phyloP scores from a whole-genome alignment of 257 asterid genomes.

The Solanum etuberosum region DNA sequence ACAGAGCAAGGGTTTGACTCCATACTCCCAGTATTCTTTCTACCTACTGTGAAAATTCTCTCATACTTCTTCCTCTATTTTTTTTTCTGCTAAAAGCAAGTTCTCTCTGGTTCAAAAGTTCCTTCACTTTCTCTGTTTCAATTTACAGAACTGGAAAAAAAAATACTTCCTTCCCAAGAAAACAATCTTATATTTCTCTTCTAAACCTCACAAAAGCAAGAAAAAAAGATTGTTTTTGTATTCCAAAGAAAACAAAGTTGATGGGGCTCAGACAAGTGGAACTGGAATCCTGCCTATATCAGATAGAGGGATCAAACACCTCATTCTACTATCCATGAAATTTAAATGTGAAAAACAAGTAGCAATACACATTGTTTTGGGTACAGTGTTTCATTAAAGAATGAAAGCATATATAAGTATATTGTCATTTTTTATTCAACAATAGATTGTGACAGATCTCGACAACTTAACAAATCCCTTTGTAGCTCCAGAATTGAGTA shows the following conservation, averaged over 20 bases:
- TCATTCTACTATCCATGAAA: background rate
- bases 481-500: background rate
- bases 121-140: background rate
- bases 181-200: background rate
- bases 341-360: background rate
- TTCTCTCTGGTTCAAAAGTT: background rate
- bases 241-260: background rate
- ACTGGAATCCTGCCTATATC: background rate
- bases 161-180: background rate
- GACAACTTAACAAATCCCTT: background rate
- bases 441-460: background rate
- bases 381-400: background rate
- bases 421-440: background rate
- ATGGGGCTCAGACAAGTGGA: background rate
- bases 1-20: background rate
- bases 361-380: background rate
- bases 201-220: background rate
- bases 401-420: background rate
- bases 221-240: background rate
- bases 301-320: background rate
- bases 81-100: background rate
- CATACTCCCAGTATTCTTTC: background rate
- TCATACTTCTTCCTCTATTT: background rate
- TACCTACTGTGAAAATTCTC: background rate
- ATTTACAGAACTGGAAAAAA: background rate